phyloP scores from a whole-genome alignment of 768 basidiomycete genomes.

The Sporobolomyces roseus region DNA sequence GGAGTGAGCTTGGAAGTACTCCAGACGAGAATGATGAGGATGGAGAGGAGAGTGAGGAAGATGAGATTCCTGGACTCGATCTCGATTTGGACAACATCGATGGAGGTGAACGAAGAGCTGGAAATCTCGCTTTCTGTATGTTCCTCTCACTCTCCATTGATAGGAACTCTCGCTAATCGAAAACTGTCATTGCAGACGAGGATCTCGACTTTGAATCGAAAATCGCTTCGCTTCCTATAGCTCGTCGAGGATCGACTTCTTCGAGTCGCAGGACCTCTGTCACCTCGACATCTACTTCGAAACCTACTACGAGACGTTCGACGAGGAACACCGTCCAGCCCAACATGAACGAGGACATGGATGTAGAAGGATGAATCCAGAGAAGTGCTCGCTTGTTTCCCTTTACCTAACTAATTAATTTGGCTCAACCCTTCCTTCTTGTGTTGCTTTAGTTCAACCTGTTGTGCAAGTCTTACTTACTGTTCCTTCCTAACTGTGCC shows the following conservation, averaged over 20 bases:
- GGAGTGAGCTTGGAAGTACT: background rate
- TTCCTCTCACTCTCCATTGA: background rate
- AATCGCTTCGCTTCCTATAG: background rate
- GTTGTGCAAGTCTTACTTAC: too few species aligned
- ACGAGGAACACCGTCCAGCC: constrained; percentile 1
- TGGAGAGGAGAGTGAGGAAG: background rate
- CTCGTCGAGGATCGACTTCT: constrained; percentile 8
- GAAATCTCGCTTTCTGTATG: constrained; percentile 36
- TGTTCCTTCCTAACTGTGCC: too few species aligned
- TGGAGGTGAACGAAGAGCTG: constrained; percentile 31
- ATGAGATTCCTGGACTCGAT: constrained; percentile 31
- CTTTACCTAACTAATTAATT: too few species aligned
- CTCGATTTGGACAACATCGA: constrained; percentile 37
- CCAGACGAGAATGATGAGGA: background rate
- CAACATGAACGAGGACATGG: constrained; percentile 25
- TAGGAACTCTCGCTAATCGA: too few species aligned
- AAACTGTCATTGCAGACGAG: constrained; percentile 16
- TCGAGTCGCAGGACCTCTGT: background rate
- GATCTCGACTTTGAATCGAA: constrained; percentile 34
- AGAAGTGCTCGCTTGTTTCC: too few species aligned
- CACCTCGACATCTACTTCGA: background rate
- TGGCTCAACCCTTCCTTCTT: too few species aligned
- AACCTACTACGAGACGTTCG: constrained; percentile 12
- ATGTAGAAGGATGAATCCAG: constrained; percentile 11
- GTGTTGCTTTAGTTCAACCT: too few species aligned